Evolutionary conservation across 208 protist species (phyloP), one percentile per base, ranked within the genome.

Genomic region (Crithidia expoeki): DNA sequence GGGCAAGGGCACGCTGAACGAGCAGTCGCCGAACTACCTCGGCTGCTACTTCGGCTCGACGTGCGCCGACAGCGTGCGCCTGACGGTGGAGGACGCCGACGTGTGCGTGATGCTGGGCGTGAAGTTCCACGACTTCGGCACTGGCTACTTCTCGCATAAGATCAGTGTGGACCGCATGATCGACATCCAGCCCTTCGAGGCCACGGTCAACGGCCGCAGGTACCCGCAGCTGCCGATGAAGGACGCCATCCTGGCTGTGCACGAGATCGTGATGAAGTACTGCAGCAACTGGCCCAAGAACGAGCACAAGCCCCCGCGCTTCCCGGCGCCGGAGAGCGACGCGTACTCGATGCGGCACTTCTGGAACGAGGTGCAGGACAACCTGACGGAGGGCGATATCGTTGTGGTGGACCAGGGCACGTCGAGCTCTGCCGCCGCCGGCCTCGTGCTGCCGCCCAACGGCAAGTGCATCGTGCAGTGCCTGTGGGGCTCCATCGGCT

Each of bases 61-160:
- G 17, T 51, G 36, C 11, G 9, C 2, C 17, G 64, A 53, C 12
- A 25, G 17, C 5, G 70, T 72, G 33, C 64, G 61, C 11, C 3
- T 23, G 27, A 60, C 40, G 17, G 71, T 83, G 34, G 77, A 80
- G 70, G 56, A 72, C 12, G 64, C 68, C 2, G 77, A 81, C 14
- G 68, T 68, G 47, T 68, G 60, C 47, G 52, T 80, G 38, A 52
- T 68, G 30, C 25, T 86, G 19, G 77, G 80, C 55, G 80, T 81
- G 42, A 81, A 76, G 59, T 85, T 85, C 80, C 76, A 85, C 65
- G 80, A 82, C 56, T 82, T 85, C 58, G 80, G 75, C 59, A 85
- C 72, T 14, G 64, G 76, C 46, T 82, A 70, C 65, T 85, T 85
- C 65, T 79, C 80, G 14, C 76, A 82, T 32, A 77, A 69, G 28